These are phyloP conservation scores for Imleria badia DNA, from an alignment of 768 basidiomycete species.

Conservation along the genomic window DNA sequence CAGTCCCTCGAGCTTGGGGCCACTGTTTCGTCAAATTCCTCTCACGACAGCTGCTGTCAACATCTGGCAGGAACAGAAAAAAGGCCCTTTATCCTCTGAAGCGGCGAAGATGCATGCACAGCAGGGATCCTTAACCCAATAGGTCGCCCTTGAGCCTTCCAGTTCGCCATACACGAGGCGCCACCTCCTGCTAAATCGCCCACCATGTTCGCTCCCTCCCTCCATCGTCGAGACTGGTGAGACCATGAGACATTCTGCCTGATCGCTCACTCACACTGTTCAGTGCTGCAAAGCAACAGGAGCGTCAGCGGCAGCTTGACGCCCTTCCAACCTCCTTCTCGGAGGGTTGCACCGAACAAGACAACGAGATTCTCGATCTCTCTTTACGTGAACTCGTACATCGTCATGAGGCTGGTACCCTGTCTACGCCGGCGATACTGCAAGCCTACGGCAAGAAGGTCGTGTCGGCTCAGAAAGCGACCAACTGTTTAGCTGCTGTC, in stretches of 20 bases:
- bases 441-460: constrained; percentile 42
- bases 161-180: constrained; percentile 7
- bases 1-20: background rate
- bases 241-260: background rate
- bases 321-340: constrained; percentile 31
- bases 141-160: background rate
- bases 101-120: background rate
- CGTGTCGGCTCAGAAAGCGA: constrained; percentile 40
- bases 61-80: background rate
- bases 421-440: constrained; percentile 34
- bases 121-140: background rate
- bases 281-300: constrained; percentile 37
- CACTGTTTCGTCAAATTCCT: background rate
- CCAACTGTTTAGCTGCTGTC: constrained; percentile 52
- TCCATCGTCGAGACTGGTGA: constrained; percentile 32
- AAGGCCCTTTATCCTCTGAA: background rate
- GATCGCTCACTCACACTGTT: background rate
- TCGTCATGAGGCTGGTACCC: constrained; percentile 25
- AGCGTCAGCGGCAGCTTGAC: constrained; percentile 30
- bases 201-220: constrained; percentile 27
- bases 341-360: constrained; percentile 32
- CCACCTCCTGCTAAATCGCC: background rate
- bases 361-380: constrained; percentile 36
- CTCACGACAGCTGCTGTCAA: constrained; percentile 6
- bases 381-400: constrained; percentile 38